phyloP scores from a whole-genome alignment of 306 rosid species.

The Vigna mungo region DNA sequence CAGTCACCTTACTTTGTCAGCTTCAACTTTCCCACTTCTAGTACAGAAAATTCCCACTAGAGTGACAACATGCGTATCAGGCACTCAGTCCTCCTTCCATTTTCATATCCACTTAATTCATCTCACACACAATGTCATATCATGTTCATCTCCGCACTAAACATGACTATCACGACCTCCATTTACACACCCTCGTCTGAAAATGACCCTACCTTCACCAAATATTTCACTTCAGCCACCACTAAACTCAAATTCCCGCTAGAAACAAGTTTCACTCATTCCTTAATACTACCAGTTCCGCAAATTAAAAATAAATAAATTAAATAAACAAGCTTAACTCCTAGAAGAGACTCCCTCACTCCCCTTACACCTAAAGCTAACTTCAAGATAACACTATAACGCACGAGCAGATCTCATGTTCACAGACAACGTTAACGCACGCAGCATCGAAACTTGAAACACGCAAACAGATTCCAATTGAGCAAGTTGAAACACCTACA shows the following conservation, averaged over 20 bases:
- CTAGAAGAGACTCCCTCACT: not conserved
- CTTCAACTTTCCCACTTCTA: not conserved
- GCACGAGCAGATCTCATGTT: constrained; percentile 21
- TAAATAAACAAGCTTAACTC: constrained; percentile 8
- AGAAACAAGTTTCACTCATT: not conserved
- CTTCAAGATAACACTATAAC: not conserved
- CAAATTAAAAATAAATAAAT: not conserved
- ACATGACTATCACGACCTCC: not conserved
- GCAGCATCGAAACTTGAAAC: not conserved
- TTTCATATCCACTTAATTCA: not conserved
- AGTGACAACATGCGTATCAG: not conserved
- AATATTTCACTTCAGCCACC: constrained; percentile 8
- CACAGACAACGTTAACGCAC: constrained; percentile 7
- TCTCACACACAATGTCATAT: not conserved
- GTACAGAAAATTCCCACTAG: not conserved
- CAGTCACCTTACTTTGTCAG: not conserved
- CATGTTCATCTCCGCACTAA: not conserved
- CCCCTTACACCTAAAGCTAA: constrained; percentile 7
- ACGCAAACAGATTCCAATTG: not conserved
- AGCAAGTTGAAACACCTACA: constrained; percentile 54
- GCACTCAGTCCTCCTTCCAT: not conserved
- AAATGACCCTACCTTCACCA: constrained; percentile 19
- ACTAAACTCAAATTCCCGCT: constrained; percentile 11
- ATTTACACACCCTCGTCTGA: constrained; percentile 8
- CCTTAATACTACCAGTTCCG: not conserved